phyloP scores from a whole-genome alignment of 2,329 filamentous ascomycete genomes.

The Macrophomina tecta region DNA sequence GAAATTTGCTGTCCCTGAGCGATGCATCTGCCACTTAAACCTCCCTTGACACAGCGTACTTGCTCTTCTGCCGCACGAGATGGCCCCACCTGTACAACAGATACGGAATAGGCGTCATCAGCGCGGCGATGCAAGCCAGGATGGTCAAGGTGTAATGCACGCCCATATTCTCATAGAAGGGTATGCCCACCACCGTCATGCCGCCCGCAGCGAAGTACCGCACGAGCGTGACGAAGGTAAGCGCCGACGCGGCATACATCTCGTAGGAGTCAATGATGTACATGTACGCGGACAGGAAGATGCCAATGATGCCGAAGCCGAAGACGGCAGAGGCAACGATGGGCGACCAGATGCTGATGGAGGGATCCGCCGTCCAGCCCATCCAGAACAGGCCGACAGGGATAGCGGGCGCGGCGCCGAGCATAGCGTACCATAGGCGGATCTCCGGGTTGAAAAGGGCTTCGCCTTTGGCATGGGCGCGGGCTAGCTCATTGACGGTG shows the following conservation, averaged over 20 bases:
- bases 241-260: constrained; percentile 57
- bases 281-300: constrained; percentile 58
- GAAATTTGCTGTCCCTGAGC: not conserved
- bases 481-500: constrained; percentile 51
- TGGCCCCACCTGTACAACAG: constrained; percentile 44
- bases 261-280: constrained; percentile 66
- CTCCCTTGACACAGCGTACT: constrained; percentile 26
- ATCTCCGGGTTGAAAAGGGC: constrained; percentile 57
- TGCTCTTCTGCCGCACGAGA: constrained; percentile 24
- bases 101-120: constrained; percentile 43
- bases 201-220: constrained; percentile 49
- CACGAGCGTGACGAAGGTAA: constrained; percentile 50
- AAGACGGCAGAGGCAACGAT: constrained; percentile 59
- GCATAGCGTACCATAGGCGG: constrained; percentile 60
- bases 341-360: constrained; percentile 59
- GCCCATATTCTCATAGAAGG: constrained; percentile 48
- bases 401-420: constrained; percentile 55
- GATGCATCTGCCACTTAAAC: not conserved
- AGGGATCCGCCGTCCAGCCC: constrained; percentile 57
- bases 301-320: constrained; percentile 56
- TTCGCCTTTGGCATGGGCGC: constrained; percentile 47
- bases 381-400: constrained; percentile 64
- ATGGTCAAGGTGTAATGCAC: constrained; percentile 46
- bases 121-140: constrained; percentile 43
- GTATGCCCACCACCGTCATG: constrained; percentile 48